These are phyloP conservation scores for Melocanna baccifera DNA, from an alignment of 176 grass and related monocot species.

Conservation along the genomic window DNA sequence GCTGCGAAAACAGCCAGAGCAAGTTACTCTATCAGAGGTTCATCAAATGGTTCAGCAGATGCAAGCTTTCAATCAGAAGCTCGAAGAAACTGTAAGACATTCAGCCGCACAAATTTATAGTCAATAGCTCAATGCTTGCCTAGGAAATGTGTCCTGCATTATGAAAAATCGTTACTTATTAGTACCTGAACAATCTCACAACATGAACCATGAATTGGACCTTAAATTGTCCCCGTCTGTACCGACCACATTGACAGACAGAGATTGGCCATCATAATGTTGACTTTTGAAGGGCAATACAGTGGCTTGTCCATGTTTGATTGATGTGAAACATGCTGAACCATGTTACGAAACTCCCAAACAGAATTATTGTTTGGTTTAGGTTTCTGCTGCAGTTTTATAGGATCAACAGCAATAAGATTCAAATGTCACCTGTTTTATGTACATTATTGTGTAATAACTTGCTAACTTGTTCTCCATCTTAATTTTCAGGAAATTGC, in stretches of 20 bases:
- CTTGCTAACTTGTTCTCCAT: slow-evolving; percentile 6
- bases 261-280: not conserved
- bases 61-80: slow-evolving; percentile 75
- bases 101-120: not conserved
- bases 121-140: slow-evolving; percentile 8
- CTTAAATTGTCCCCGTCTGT: not conserved
- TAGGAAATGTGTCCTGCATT: slow-evolving; percentile 18
- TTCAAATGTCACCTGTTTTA: slow-evolving; percentile 7
- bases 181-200: not conserved
- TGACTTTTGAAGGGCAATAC: not conserved
- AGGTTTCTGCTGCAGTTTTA: not conserved
- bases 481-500: slow-evolving; percentile 62
- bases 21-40: slow-evolving; percentile 82
- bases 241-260: not conserved
- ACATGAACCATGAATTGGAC: not conserved
- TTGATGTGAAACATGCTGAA: slow-evolving; percentile 1
- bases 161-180: not conserved
- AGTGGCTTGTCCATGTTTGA: not conserved
- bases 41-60: slow-evolving; percentile 86
- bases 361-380: slow-evolving; percentile 13
- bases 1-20: slow-evolving; percentile 55
- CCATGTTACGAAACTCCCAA: not conserved
- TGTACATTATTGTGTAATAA: not conserved
- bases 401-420: not conserved
- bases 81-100: slow-evolving; percentile 86